Conservation (phyloP, 768 basidiomycete genomes). For the Rhizopogon vesiculosus region DNA sequence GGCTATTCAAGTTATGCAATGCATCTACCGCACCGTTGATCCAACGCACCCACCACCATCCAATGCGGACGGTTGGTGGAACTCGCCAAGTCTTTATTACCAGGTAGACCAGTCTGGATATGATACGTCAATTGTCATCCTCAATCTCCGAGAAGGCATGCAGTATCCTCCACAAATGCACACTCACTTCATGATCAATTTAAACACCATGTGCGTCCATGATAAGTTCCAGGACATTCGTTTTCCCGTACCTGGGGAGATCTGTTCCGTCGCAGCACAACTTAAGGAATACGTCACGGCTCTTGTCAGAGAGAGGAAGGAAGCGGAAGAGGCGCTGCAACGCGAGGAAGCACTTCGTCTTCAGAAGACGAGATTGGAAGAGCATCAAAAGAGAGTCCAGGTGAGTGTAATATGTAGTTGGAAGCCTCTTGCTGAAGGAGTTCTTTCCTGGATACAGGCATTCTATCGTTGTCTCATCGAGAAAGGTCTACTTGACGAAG, state of each 20-base stretch:
- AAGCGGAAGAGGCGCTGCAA: not conserved
- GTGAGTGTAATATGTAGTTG: not conserved
- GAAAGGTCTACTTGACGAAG: not conserved
- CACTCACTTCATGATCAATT: slow-evolving; percentile 6
- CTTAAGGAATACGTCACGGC: not conserved
- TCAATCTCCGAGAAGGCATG: slow-evolving; percentile 1
- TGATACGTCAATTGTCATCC: slow-evolving; percentile 2
- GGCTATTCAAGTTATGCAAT: slow-evolving; percentile 3
- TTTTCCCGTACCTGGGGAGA: not conserved
- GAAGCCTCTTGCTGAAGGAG: not conserved
- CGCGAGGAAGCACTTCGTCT: not conserved
- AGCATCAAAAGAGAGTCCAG: not conserved
- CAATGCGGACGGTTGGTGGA: not conserved
- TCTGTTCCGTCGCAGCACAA: not conserved
- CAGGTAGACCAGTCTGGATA: not conserved
- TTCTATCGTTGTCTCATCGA: not conserved
- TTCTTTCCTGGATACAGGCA: not conserved
- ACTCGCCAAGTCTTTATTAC: slow-evolving; percentile 2
- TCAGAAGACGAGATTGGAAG: not conserved
- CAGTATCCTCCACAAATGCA: not conserved
- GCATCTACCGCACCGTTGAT: not conserved
- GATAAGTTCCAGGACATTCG: slow-evolving; percentile 4
- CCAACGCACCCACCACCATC: not conserved
- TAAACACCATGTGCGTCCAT: slow-evolving; percentile 3
- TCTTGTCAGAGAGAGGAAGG: not conserved